These are phyloP conservation scores for Marchantia polymorpha DNA, from an alignment of 225 moss, liverwort and hornwort genomes.

Conservation along the genomic window DNA sequence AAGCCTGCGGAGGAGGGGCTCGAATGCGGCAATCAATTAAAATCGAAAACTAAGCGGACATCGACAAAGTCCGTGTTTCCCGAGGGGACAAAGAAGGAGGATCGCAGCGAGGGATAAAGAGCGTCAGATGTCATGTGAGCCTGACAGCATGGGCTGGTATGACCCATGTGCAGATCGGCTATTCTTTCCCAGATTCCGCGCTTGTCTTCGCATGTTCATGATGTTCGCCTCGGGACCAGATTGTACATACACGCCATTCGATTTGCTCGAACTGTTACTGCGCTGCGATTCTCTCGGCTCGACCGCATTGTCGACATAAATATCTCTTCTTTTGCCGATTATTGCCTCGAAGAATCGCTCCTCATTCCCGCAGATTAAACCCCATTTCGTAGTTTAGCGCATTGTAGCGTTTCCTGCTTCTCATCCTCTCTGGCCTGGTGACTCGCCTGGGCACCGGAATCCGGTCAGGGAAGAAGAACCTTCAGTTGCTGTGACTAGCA, in stretches of 20 bases:
- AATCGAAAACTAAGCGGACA: no score
- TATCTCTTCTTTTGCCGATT: no score
- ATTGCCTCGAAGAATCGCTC: no score
- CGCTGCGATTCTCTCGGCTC: background rate
- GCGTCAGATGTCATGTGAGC: slow-evolving; percentile 10
- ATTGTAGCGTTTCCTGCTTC: no score
- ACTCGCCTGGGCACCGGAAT: no score
- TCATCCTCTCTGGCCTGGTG: no score
- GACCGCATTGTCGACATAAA: no score
- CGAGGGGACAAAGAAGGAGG: slow-evolving; percentile 1
- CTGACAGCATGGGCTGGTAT: background rate
- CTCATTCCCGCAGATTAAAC: no score
- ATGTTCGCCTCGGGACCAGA: background rate
- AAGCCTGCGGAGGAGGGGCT: background rate
- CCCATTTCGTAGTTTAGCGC: no score
- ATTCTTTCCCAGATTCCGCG: background rate
- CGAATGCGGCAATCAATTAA: background rate
- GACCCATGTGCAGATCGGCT: slow-evolving; percentile 1
- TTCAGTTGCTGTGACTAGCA: no score
- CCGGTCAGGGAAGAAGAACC: no score
- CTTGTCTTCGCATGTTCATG: slow-evolving; percentile 3
- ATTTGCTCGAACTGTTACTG: background rate
- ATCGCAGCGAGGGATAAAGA: background rate
- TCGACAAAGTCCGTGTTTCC: background rate
- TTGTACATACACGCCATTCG: background rate